Evolutionary conservation across 2,329 filamentous ascomycete species (phyloP), one percentile per base, ranked within the genome.

Genomic region (Zymoseptoria crescenta): DNA sequence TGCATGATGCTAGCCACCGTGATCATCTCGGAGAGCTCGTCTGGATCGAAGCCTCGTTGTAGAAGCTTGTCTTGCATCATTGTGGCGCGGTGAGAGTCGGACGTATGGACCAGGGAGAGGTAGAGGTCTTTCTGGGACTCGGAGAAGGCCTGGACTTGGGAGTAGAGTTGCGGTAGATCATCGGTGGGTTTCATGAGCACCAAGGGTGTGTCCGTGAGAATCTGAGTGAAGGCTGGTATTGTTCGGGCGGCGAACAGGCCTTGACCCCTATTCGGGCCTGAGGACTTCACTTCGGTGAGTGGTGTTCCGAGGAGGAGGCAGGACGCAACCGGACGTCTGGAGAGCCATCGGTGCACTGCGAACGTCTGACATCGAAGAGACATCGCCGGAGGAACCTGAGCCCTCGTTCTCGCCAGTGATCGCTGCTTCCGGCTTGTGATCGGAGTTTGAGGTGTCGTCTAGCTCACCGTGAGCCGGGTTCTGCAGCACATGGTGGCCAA

Each of bases 1-100:
- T 65, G 65, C 65, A 67, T 67, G 27, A 67, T 62, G 29, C 56
- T 58, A 8, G 57, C 65, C 4, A 67, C 65, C 13, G 58, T 52
- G 29, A 63, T 59, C 59, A 64, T 61, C 49, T 64, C 56, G 2
- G 59, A 29, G 8, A 60, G 35, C 16, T 54, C 52, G 8, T 56
- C 56, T 3, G 45, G 16, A 29, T 49, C 56, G 35, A 63, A 60
- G 3, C 63, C 62, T 27, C 65, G 62, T 51, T 64, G 60, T 0
- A 59, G 54, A 1, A 67, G 58, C 49, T 64, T 67, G 16, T 63
- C 56, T 20, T 58, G 59, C 8, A 67, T 57, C n/a, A 61, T 30
- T 9, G 61, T 55, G 49, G 65, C 62, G 45, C 61, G 57, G 4
- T 58, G 58, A 8, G 24, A 9, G n/a, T 62, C 50, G 4, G 55